Conservation (phyloP, 2,329 filamentous ascomycete species). For the Didymella sp. region DNA sequence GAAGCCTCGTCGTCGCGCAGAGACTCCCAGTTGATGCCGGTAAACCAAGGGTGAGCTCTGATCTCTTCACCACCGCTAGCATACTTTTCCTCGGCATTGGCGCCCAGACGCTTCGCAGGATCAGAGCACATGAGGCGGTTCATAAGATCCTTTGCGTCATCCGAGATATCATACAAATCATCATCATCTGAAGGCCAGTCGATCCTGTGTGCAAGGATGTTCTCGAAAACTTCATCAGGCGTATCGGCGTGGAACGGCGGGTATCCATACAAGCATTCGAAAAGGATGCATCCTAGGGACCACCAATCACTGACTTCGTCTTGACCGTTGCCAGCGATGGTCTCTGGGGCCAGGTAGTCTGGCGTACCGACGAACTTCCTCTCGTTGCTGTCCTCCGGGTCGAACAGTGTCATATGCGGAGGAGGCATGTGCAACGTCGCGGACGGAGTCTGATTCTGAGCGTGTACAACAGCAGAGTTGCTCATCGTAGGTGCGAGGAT, state of each 20-base stretch:
- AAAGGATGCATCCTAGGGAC: constrained; percentile 98
- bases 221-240: constrained; percentile 94
- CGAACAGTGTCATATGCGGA: constrained; percentile 90
- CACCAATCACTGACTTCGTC: constrained; percentile 99
- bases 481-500: constrained; percentile 69
- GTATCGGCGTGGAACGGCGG: constrained; percentile 92
- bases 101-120: constrained; percentile 80
- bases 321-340: constrained; percentile 91
- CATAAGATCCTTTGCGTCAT: constrained; percentile 92
- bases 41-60: constrained; percentile 86
- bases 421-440: constrained; percentile 80
- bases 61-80: constrained; percentile 89
- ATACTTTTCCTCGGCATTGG: constrained; percentile 84
- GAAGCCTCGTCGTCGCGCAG: constrained; percentile 94
- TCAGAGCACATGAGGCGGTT: constrained; percentile 89
- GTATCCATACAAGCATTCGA: constrained; percentile 92
- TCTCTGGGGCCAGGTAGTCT: constrained; percentile 96
- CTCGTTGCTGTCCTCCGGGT: constrained; percentile 84
- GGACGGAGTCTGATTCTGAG: constrained; percentile 65
- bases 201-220: constrained; percentile 87
- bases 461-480: constrained; percentile 56
- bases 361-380: constrained; percentile 95
- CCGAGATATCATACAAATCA: constrained; percentile 75
- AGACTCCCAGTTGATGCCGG: constrained; percentile 85
- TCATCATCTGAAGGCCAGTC: constrained; percentile 89